Conservation (phyloP, 2,329 filamentous ascomycete species). For the Colletotrichum graminicola region DNA sequence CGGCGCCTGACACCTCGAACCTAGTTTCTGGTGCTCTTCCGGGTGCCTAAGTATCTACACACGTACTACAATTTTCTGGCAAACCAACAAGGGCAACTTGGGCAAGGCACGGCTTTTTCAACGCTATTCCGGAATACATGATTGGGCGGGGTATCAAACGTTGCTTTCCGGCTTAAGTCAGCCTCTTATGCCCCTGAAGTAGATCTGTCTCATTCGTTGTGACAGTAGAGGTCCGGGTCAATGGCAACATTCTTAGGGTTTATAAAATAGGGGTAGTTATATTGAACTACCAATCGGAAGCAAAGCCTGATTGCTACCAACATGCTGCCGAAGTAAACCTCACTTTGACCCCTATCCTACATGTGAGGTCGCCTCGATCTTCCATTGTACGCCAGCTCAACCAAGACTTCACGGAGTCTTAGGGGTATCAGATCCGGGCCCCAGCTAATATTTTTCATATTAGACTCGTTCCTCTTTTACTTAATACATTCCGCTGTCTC, state of each 20-base stretch:
- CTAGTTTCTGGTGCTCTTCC: not conserved
- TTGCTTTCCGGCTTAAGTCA: not conserved
- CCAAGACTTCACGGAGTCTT: slow-evolving; percentile 55
- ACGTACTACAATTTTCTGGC: not conserved
- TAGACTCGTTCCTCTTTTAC: slow-evolving; percentile 55
- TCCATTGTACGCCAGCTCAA: slow-evolving; percentile 58
- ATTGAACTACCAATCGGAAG: not conserved
- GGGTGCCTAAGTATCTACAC: not conserved
- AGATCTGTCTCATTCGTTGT: not conserved
- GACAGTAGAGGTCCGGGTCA: not conserved
- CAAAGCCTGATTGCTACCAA: not conserved
- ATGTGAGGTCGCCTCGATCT: slow-evolving; percentile 51
- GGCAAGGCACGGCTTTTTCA: not conserved
- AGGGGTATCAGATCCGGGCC: slow-evolving; percentile 61
- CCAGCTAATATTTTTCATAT: slow-evolving; percentile 64
- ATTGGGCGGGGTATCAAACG: not conserved
- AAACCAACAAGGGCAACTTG: not conserved
- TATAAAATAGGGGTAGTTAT: not conserved
- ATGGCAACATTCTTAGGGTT: not conserved
- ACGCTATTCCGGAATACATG: not conserved
- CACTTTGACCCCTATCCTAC: not conserved
- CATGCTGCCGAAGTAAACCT: not conserved
- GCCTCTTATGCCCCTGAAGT: not conserved
- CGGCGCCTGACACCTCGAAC: no score
- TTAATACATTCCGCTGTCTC: slow-evolving; percentile 63